phyloP scores from a whole-genome alignment of 495 filamentous ascomycete species.

The Diplogelasinospora grovesii region DNA sequence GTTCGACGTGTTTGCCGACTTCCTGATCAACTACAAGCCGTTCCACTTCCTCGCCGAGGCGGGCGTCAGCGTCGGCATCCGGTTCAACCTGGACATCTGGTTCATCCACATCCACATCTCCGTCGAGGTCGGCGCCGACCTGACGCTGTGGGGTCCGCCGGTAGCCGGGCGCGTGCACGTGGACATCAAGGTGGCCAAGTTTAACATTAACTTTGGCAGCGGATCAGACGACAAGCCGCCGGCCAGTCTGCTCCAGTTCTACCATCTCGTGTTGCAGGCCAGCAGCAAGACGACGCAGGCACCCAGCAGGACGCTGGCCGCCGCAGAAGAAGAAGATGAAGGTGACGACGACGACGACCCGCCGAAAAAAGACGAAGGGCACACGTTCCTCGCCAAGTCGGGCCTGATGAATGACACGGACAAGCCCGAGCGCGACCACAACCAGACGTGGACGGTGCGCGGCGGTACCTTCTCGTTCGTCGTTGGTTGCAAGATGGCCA shows the following conservation, averaged over 20 bases:
- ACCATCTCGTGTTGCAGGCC: constrained; percentile 9
- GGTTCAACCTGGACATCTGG: constrained; percentile 30
- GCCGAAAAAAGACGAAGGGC: neutral
- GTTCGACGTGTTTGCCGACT: constrained; percentile 40
- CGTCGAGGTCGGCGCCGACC: constrained; percentile 29
- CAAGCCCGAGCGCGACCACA: neutral
- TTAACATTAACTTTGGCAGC: constrained; percentile 2
- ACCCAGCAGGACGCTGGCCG: no score
- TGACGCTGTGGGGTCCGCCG: constrained; percentile 32
- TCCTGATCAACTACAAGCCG: constrained; percentile 46
- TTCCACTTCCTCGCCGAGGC: constrained; percentile 38
- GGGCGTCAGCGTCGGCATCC: constrained; percentile 34
- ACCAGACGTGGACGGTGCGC: neutral
- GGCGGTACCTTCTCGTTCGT: neutral
- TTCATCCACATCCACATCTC: constrained; percentile 29
- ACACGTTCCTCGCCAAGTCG: neutral
- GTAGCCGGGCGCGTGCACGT: neutral
- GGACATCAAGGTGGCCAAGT: neutral
- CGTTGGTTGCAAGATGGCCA: neutral
- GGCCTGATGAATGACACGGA: neutral
- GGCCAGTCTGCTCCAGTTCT: neutral
- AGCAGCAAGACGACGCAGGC: constrained; percentile 9
- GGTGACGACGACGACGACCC: neutral
- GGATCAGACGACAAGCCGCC: neutral
- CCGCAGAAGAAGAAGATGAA: no score